Evolutionary conservation across 164 flowering plant genomes (phyloP).

Genomic region (grape (Vitis vinifera)): ASM3070453v1 NC_081810.1:4706501-4707000

Average conservation of each 20-base stretch:
- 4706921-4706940: no score
- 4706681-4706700: slow-evolving; percentile 91
- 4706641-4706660: not conserved
- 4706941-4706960: no score
- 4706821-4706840: no score
- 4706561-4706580: not conserved
- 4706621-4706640: not conserved
- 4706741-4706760: slow-evolving; percentile 79
- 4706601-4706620: not conserved
- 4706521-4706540: not conserved
- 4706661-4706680: slow-evolving; percentile 32
- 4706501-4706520: not conserved
- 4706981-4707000: no score
- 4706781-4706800: slow-evolving; percentile 51
- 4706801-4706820: no score
- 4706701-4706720: slow-evolving; percentile 89
- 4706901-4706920: no score
- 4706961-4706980: no score
- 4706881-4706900: no score
- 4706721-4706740: slow-evolving; percentile 98
- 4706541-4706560: not conserved
- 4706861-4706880: no score
- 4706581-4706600: not conserved
- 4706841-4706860: no score
- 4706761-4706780: slow-evolving; percentile 94